A percentile compares a stretch with the other conserved stretches of the same genome.
Conservation (phyloP, 2,329 filamentous ascomycete genomes). For the Parafenestella ontariensis region DNA sequence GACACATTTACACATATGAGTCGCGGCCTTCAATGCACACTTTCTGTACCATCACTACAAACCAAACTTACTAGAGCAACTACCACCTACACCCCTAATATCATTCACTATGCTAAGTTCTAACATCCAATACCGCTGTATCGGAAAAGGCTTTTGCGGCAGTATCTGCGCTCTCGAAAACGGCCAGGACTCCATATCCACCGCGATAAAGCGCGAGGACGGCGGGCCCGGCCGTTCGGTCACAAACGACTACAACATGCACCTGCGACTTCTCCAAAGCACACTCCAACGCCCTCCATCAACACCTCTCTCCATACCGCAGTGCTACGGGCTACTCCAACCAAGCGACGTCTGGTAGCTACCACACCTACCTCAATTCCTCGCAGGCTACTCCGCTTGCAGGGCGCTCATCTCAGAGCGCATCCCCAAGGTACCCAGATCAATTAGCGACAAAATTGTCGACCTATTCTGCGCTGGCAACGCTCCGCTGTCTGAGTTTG, state of each 20-base stretch:
- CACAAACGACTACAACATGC: slow-evolving; percentile 26
- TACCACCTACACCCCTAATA: no score
- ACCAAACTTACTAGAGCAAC: no score
- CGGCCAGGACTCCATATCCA: background rate
- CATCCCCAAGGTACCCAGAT: slow-evolving; percentile 18
- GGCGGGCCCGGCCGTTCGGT: slow-evolving; percentile 22
- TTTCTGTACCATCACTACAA: background rate
- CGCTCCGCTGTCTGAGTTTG: slow-evolving; percentile 5
- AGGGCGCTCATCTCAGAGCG: slow-evolving; percentile 14
- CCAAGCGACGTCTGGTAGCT: slow-evolving; percentile 13
- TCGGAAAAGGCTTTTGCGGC: slow-evolving; percentile 27
- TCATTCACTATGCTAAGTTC: background rate
- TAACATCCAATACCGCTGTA: slow-evolving; percentile 14
- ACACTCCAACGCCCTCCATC: slow-evolving; percentile 2
- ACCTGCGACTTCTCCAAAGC: slow-evolving; percentile 13
- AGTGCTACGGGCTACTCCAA: slow-evolving; percentile 17
- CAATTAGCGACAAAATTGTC: slow-evolving; percentile 17
- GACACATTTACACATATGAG: background rate
- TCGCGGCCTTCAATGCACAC: background rate
- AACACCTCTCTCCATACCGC: slow-evolving; percentile 16
- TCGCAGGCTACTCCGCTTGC: slow-evolving; percentile 13
- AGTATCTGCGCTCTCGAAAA: slow-evolving; percentile 22
- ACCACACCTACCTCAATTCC: slow-evolving; percentile 11
- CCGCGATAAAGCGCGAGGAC: slow-evolving; percentile 27
- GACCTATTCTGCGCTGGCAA: slow-evolving; percentile 21